phyloP scores from a whole-genome alignment of 2,329 filamentous ascomycete species.

The Aspergillus calidoustus region DNA sequence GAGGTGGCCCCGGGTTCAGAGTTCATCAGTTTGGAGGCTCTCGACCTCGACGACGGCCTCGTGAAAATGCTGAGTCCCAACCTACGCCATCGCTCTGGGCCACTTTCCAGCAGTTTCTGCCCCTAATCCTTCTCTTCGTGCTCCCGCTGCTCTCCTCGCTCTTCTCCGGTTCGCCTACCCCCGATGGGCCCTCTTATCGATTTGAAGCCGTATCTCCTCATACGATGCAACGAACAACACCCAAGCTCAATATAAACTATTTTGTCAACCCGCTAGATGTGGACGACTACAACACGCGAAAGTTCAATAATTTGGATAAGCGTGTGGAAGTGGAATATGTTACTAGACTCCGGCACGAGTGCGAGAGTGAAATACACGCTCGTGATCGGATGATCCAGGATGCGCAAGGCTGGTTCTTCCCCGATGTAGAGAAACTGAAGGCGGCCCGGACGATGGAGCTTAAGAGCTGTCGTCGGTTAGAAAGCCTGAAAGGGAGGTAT shows the following conservation, averaged over 20 bases:
- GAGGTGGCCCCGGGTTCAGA: constrained; percentile 85
- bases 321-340: constrained; percentile 77
- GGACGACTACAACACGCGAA: constrained; percentile 67
- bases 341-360: constrained; percentile 68
- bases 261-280: constrained; percentile 82
- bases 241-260: constrained; percentile 76
- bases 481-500: constrained; percentile 52
- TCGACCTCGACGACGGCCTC: constrained; percentile 75
- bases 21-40: constrained; percentile 94
- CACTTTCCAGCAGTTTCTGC: constrained; percentile 75
- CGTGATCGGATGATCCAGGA: constrained; percentile 73
- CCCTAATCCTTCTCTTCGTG: constrained; percentile 86
- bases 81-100: constrained; percentile 56
- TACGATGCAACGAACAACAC: constrained; percentile 74
- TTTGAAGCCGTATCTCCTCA: constrained; percentile 77
- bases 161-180: constrained; percentile 63
- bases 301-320: constrained; percentile 76
- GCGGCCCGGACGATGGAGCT: constrained; percentile 66
- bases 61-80: constrained; percentile 61
- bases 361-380: constrained; percentile 71
- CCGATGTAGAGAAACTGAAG: constrained; percentile 78
- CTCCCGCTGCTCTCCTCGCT: constrained; percentile 81
- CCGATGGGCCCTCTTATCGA: constrained; percentile 70
- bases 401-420: constrained; percentile 85
- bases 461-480: constrained; percentile 62